phyloP scores from a whole-genome alignment of 2,329 filamentous ascomycete species.

The Dothiorella sarmentorum region DNA sequence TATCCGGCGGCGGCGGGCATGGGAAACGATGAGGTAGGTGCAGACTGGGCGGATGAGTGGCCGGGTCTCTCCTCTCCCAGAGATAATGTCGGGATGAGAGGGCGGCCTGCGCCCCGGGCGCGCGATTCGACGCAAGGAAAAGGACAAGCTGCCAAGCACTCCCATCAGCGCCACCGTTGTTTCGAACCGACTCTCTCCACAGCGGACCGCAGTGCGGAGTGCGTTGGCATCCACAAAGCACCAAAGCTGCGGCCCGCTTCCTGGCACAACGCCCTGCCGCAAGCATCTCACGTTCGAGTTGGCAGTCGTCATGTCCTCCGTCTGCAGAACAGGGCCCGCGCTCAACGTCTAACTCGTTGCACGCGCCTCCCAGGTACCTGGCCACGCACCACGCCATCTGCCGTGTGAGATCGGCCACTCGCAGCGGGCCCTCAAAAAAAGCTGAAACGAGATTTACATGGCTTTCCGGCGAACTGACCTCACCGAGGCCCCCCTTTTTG shows the following conservation, averaged over 20 bases:
- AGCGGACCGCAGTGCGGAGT: no score
- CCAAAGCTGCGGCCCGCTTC: not conserved
- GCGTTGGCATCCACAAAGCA: not conserved
- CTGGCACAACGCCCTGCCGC: not conserved
- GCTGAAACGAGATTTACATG: conserved; percentile 11
- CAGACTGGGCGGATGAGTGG: not conserved
- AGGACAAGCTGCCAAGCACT: not conserved
- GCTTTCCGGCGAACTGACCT: not conserved
- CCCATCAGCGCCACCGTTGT: not conserved
- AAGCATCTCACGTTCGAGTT: not conserved
- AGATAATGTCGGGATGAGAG: not conserved
- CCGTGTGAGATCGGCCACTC: not conserved
- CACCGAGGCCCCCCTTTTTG: not conserved
- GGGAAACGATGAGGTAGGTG: not conserved
- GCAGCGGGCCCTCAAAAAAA: not conserved
- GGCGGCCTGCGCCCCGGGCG: conserved; percentile 14
- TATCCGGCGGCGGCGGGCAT: not conserved
- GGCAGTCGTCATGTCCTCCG: not conserved
- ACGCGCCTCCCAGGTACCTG: not conserved
- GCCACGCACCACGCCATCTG: not conserved
- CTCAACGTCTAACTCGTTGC: not conserved
- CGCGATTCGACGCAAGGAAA: not conserved
- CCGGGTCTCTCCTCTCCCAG: conserved; percentile 6
- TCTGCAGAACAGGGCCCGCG: not conserved
- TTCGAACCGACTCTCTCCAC: not conserved